These are phyloP conservation scores for carrot (Daucus carota) DNA, from an alignment of 129 eudicot species.

Conservation along the genomic window DH1_v3.0 NC_030389.2:41325001-41325500, in stretches of 20 bases:
- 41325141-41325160: not conserved
- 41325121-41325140: not conserved
- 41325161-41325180: slow-evolving; percentile 15
- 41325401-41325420: not conserved
- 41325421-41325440: not conserved
- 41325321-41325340: slow-evolving; percentile 39
- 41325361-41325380: not conserved
- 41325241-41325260: slow-evolving; percentile 36
- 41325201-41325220: slow-evolving; percentile 2
- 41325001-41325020: slow-evolving; percentile 36
- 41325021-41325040: slow-evolving; percentile 47
- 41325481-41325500: too few species aligned
- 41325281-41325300: slow-evolving; percentile 28
- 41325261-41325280: slow-evolving; percentile 31
- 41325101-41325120: not conserved
- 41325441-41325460: not conserved
- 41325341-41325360: slow-evolving; percentile 17
- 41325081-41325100: slow-evolving; percentile 20
- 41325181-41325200: slow-evolving; percentile 9
- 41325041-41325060: slow-evolving; percentile 48
- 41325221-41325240: slow-evolving; percentile 15
- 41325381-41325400: not conserved
- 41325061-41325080: slow-evolving; percentile 44
- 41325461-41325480: too few species aligned
- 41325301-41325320: slow-evolving; percentile 52